These are phyloP conservation scores for Exserohilum rostratum DNA, from an alignment of 2,329 filamentous ascomycete species.

Conservation along the genomic window DNA sequence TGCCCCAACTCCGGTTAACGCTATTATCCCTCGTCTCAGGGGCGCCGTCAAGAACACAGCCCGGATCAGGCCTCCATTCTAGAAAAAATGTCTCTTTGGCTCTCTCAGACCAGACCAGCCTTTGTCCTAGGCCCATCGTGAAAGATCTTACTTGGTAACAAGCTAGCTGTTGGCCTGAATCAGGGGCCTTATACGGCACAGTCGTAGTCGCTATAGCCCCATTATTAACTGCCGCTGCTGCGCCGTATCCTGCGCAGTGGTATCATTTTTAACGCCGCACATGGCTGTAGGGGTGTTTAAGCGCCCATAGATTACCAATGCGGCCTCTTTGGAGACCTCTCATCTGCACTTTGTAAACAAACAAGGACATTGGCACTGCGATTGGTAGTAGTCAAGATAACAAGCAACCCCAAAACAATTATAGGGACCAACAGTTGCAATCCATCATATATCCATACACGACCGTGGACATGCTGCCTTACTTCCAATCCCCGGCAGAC, in stretches of 20 bases:
- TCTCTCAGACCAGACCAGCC: background rate
- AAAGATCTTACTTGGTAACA: no score
- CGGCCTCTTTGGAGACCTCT: slow-evolving; percentile 1
- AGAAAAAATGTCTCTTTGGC: slow-evolving; percentile 9
- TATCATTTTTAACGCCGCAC: slow-evolving; percentile 3
- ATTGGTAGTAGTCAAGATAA: background rate
- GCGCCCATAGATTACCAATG: background rate
- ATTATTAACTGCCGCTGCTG: no score
- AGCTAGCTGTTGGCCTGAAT: slow-evolving; percentile 3
- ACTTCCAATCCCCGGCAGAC: background rate
- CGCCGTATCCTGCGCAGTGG: slow-evolving; percentile 3
- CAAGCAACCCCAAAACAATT: background rate
- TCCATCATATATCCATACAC: background rate
- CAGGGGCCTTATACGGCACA: background rate
- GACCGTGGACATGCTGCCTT: background rate
- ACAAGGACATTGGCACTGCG: no score
- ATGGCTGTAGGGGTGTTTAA: slow-evolving; percentile 8
- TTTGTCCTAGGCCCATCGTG: background rate
- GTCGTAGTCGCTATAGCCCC: no score
- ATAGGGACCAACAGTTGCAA: background rate
- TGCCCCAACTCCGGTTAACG: slow-evolving; percentile 12
- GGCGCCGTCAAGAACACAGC: slow-evolving; percentile 16
- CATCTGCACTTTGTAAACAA: background rate
- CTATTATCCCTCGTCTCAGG: background rate
- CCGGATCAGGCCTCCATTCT: slow-evolving; percentile 6